These are phyloP conservation scores for Chaetoceros muelleri DNA, from an alignment of 108 stramenopile species.

Conservation along the genomic window DNA sequence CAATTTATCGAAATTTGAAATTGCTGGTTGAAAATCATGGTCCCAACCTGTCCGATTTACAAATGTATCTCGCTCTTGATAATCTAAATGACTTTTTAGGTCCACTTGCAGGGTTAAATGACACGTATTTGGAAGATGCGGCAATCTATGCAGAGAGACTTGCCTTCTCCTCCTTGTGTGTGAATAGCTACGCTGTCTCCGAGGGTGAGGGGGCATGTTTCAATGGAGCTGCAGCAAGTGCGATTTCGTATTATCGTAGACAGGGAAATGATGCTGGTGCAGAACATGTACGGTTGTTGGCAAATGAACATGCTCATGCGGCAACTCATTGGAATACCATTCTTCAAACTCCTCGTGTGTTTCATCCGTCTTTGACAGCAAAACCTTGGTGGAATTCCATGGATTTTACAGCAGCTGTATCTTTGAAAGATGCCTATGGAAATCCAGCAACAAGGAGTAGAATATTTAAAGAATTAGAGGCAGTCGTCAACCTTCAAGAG, in stretches of 20 bases:
- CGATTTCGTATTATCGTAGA: conserved; percentile 12
- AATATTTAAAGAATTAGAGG: neutral
- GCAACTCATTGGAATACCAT: conserved; percentile 10
- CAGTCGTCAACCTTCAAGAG: neutral
- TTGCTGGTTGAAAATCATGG: conserved; percentile 5
- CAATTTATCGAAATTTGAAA: neutral
- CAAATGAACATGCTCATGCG: conserved; percentile 1
- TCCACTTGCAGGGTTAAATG: conserved; percentile 1
- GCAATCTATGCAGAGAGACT: conserved; percentile 9
- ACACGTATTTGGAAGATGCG: conserved; percentile 7
- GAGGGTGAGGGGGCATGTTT: conserved; percentile 4
- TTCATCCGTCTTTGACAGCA: neutral
- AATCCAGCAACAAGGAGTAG: neutral
- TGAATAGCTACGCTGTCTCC: neutral
- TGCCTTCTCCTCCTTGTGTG: conserved; percentile 1
- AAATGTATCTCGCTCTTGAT: conserved; percentile 4
- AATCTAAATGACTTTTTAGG: conserved; percentile 10
- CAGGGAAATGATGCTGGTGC: neutral
- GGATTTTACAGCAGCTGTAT: neutral
- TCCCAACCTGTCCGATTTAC: conserved; percentile 5
- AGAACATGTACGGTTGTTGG: conserved; percentile 3
- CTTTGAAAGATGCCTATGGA: neutral
- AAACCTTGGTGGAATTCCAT: neutral
- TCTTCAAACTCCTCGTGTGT: conserved; percentile 10
- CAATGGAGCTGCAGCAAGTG: conserved; percentile 4